Conservation (phyloP, 2,329 filamentous ascomycete genomes). For the Claviceps sorghi region DNA sequence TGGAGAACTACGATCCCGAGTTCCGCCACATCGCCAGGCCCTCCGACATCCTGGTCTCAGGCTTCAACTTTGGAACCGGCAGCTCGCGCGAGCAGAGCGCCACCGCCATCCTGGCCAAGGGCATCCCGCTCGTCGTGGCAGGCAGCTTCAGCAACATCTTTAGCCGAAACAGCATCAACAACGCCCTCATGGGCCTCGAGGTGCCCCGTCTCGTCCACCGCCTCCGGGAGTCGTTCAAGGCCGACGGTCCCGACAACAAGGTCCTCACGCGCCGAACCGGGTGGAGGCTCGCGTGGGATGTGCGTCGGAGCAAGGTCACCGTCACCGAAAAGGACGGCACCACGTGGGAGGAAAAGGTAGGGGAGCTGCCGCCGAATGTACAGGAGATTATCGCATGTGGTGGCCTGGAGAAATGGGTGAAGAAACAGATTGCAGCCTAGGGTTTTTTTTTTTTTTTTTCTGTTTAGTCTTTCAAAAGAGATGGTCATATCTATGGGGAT, state of each 20-base stretch:
- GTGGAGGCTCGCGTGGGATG: slow-evolving; percentile 75
- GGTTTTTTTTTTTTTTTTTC: background rate
- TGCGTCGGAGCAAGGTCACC: slow-evolving; percentile 53
- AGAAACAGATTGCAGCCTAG: slow-evolving; percentile 40
- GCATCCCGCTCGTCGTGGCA: slow-evolving; percentile 65
- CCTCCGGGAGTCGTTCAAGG: slow-evolving; percentile 46
- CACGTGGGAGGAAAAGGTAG: slow-evolving; percentile 67
- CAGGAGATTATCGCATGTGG: slow-evolving; percentile 71
- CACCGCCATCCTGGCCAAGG: slow-evolving; percentile 68
- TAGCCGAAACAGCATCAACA: slow-evolving; percentile 63
- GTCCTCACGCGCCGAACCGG: slow-evolving; percentile 36
- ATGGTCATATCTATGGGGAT: no score
- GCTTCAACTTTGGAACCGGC: slow-evolving; percentile 83
- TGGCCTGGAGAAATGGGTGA: slow-evolving; percentile 72
- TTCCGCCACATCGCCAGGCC: slow-evolving; percentile 51
- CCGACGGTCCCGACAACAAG: slow-evolving; percentile 10
- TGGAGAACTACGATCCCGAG: slow-evolving; percentile 77
- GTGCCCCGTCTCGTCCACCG: slow-evolving; percentile 51
- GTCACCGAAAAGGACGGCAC: slow-evolving; percentile 52
- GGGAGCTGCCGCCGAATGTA: slow-evolving; percentile 70
- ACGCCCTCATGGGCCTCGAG: slow-evolving; percentile 59
- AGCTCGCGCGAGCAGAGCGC: slow-evolving; percentile 59
- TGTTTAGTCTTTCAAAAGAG: no score
- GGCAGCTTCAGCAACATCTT: slow-evolving; percentile 81
- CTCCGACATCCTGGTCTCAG: slow-evolving; percentile 70